A percentile compares a stretch with the other conserved stretches of the same genome.
Conservation (phyloP, 1,284 basidiomycete species). For the Hymenochaete sp. region DNA sequence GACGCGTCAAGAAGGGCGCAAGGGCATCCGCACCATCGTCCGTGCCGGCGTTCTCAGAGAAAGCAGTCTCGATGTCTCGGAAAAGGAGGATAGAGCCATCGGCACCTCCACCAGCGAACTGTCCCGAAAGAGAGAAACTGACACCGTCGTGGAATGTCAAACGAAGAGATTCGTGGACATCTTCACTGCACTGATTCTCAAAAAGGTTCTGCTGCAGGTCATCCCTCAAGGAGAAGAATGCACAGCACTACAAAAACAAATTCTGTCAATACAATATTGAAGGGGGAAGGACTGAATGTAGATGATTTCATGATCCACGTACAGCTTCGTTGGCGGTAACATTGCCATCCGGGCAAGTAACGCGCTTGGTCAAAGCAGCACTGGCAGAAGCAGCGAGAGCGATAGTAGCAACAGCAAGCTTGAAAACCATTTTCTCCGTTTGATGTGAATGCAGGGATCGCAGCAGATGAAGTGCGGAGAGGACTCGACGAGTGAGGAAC, state of each 20-base stretch:
- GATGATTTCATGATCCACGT: too few species aligned
- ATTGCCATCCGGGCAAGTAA: constrained; percentile 19
- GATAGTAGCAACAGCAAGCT: constrained; percentile 7
- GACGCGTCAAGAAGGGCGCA: constrained; percentile 22
- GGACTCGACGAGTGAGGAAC: constrained; percentile 6
- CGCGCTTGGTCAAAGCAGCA: constrained; percentile 15
- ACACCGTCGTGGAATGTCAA: constrained; percentile 24
- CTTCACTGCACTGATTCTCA: constrained; percentile 19
- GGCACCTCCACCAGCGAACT: constrained; percentile 11
- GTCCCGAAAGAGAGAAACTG: constrained; percentile 18
- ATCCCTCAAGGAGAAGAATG: constrained; percentile 20
- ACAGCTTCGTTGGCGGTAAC: constrained; percentile 16
- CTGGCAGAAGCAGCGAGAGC: constrained; percentile 8
- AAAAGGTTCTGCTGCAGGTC: constrained; percentile 19
- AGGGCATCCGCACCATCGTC: constrained; percentile 25
- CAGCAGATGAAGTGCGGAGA: background rate
- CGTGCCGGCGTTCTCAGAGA: constrained; percentile 24
- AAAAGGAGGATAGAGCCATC: constrained; percentile 8
- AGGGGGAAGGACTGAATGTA: background rate
- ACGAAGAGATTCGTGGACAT: constrained; percentile 21
- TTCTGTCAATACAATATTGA: background rate
- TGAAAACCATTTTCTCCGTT: constrained; percentile 10
- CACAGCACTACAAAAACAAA: constrained; percentile 18
- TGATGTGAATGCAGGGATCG: background rate
- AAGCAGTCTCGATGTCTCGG: constrained; percentile 16